Evolutionary conservation across 2,329 filamentous ascomycete species (phyloP).

Genomic region (Xylariaceae sp.): DNA sequence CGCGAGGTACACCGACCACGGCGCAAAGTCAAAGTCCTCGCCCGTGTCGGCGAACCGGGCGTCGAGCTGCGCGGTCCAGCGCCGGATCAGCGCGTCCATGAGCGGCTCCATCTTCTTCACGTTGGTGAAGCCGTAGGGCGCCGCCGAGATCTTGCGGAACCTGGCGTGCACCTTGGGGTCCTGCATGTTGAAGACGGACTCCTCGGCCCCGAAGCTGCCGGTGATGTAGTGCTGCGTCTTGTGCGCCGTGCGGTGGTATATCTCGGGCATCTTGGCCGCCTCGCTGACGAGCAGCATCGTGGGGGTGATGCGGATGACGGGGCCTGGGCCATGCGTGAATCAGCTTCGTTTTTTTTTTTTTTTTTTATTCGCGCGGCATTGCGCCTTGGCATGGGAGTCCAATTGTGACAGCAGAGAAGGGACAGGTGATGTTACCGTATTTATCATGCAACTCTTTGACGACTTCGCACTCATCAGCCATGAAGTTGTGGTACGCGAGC

Average conservation of each 20-base stretch:
- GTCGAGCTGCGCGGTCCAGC: slow-evolving; percentile 47
- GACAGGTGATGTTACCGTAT: slow-evolving; percentile 36
- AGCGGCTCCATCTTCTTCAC: slow-evolving; percentile 56
- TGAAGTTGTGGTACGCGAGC: slow-evolving; percentile 48
- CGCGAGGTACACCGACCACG: slow-evolving; percentile 52
- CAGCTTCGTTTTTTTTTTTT: too few species aligned
- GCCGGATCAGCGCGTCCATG: slow-evolving; percentile 44
- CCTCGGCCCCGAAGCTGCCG: slow-evolving; percentile 50
- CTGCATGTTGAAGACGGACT: slow-evolving; percentile 52
- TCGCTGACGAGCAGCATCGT: slow-evolving; percentile 50
- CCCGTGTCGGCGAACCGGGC: slow-evolving; percentile 39
- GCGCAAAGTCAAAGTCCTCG: slow-evolving; percentile 48
- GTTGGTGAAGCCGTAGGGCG: slow-evolving; percentile 51
- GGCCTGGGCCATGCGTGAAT: slow-evolving; percentile 31
- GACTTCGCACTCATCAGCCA: slow-evolving; percentile 39
- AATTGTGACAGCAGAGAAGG: not conserved
- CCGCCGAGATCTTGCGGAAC: slow-evolving; percentile 50
- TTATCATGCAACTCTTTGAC: slow-evolving; percentile 39
- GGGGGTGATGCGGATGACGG: slow-evolving; percentile 48
- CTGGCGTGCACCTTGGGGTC: slow-evolving; percentile 45
- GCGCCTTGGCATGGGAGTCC: not conserved
- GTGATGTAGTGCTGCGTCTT: slow-evolving; percentile 58
- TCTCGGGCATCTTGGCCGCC: slow-evolving; percentile 48
- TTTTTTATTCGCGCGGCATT: too few species aligned
- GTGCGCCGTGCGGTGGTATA: slow-evolving; percentile 52